Evolutionary conservation across 73 alveolate species (phyloP), one percentile per base, ranked within the genome.

Genomic region (Breviolum minutum): DNA sequence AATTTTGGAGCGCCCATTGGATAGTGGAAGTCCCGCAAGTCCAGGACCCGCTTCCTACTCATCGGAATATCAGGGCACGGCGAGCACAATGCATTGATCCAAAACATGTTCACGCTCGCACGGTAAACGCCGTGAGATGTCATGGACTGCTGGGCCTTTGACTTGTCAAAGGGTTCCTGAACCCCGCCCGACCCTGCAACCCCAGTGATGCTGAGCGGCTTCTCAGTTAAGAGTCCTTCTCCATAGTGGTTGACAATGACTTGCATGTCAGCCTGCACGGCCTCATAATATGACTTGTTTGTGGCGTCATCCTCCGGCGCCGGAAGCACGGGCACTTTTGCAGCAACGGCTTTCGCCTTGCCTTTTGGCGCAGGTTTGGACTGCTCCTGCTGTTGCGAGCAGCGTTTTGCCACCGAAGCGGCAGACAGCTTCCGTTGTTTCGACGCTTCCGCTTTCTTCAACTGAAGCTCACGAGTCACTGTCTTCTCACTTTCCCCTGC

Each of bases 161-260:
- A 2, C 92, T 83, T 83, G 74, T 48, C 71, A 60, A 54, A 83
- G 64, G 60, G 60, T 7, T 83, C 92, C 92, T 83, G 92, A 8
- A 83, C 92, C 48, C 92, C 92, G 24, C 40, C 8, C 16, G 74
- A 5, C 40, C 74, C 11, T 20, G 32, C 4, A 68, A 7, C n/a
- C n/a, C n/a, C n/a, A 40, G 69, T 73, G 26, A 29, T 48, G 14
- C 14, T 17, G 61, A 83, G 64, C 54, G 92, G 92, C 48, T 20
- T 5, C 8, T 32, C 70, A 8, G 11, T 60, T 11, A 2, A 8
- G 8, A 24, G 19, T 14, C 24, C 74, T 16, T 29, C 7, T 11
- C 92, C 92, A 24, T 22, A 60, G 8, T 54, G 60, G 60, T 83
- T 60, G 20, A 60, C 11, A n/a, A 83, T 48, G 92, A 60, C 29